These are phyloP conservation scores for Ambrosia trifida DNA, from an alignment of 129 eudicot genomes.

Conservation along the genomic window DNA sequence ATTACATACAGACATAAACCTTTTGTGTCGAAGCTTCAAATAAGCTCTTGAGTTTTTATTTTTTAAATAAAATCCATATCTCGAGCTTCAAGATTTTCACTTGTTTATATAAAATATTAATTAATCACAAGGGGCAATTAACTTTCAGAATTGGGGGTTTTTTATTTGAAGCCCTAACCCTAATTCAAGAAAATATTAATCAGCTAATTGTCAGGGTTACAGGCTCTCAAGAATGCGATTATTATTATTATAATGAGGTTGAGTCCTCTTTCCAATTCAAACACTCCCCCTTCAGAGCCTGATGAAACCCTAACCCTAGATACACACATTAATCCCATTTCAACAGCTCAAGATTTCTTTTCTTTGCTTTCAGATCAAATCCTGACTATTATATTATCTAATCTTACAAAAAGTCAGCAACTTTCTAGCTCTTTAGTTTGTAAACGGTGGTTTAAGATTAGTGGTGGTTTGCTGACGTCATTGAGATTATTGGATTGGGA, in stretches of 20 bases:
- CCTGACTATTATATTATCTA: conserved; percentile 46
- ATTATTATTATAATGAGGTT: conserved; percentile 23
- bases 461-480: conserved; percentile 52
- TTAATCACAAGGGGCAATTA: background rate
- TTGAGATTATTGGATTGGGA: conserved; percentile 80
- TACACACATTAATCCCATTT: conserved; percentile 12
- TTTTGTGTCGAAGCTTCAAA: conserved; percentile 29
- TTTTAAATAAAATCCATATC: conserved; percentile 14
- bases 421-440: conserved; percentile 53
- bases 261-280: conserved; percentile 23
- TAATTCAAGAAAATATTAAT: background rate
- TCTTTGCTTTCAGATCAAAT: conserved; percentile 59
- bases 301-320: conserved; percentile 28
- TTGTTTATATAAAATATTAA: background rate
- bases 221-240: conserved; percentile 11
- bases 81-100: conserved; percentile 21
- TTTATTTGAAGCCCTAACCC: conserved; percentile 18
- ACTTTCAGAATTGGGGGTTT: conserved; percentile 16
- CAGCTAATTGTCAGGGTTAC: conserved; percentile 18
- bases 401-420: conserved; percentile 48
- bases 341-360: conserved; percentile 37
- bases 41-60: conserved; percentile 4
- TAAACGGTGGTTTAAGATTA: conserved; percentile 59
- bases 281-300: conserved; percentile 33
- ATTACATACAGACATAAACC: background rate